Evolutionary conservation across 306 rosid genomes (phyloP).

Genomic region (Alnus glutinosa): DNA sequence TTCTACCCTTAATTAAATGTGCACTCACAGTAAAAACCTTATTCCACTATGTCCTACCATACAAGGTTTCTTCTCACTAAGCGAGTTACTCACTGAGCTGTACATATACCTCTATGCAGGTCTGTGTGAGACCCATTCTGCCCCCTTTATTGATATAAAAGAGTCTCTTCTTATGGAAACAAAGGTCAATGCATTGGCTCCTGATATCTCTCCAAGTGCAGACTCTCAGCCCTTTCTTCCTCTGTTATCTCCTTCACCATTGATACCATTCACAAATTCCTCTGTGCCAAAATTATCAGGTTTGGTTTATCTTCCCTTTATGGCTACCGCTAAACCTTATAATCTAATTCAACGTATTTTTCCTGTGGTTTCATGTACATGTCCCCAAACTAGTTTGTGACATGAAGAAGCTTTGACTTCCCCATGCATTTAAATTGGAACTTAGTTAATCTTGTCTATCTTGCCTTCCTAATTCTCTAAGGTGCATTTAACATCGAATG

Average conservation of each 20-base stretch:
- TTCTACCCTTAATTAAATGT: not conserved
- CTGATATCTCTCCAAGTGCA: constrained; percentile 36
- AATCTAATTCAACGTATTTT: not conserved
- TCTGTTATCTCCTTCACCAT: constrained; percentile 53
- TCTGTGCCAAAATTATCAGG: constrained; percentile 53
- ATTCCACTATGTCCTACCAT: not conserved
- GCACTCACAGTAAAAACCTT: not conserved
- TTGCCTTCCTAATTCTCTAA: not conserved
- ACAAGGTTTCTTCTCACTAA: not conserved
- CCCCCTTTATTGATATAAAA: constrained; percentile 15
- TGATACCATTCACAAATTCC: constrained; percentile 48
- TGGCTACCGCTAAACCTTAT: constrained; percentile 8
- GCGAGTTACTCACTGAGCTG: constrained; percentile 4
- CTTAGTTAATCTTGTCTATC: not conserved
- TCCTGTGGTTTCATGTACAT: constrained; percentile 15
- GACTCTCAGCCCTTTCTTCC: constrained; percentile 61
- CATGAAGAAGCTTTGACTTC: constrained; percentile 1
- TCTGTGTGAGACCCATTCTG: constrained; percentile 30
- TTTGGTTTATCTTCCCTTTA: constrained; percentile 28
- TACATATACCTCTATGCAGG: constrained; percentile 32
- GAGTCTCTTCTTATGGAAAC: constrained; percentile 14
- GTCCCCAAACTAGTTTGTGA: constrained; percentile 1
- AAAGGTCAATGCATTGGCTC: constrained; percentile 34
- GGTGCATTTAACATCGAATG: not conserved
- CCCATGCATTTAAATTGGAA: not conserved